Evolutionary conservation across 139 green algal genomes (phyloP).

Genomic region (Tetratostichococcus sp.): DNA sequence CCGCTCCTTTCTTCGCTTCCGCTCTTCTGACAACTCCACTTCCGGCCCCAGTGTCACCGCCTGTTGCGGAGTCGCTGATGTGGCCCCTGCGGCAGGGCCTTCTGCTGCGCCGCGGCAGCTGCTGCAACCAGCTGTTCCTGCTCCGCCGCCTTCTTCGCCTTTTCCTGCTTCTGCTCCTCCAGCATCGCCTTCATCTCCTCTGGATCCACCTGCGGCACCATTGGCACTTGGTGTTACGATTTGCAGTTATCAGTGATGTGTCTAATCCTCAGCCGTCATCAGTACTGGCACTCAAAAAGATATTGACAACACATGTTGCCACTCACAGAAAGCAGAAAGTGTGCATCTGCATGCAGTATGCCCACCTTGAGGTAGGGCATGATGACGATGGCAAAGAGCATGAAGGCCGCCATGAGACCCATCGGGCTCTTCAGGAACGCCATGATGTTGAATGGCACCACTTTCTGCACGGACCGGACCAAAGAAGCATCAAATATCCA

Average conservation of each 20-base stretch:
- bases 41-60: no score
- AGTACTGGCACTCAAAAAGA: no score
- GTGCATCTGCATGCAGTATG: not conserved
- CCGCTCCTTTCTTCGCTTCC: no score
- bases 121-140: not conserved
- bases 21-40: no score
- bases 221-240: no score
- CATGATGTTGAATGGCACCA: not conserved
- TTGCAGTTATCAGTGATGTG: no score
- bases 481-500: no score
- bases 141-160: not conserved
- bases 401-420: not conserved
- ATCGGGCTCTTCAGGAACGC: not conserved
- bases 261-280: no score
- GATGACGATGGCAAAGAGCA: not conserved
- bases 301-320: no score
- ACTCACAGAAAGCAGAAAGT: not conserved
- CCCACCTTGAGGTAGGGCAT: not conserved
- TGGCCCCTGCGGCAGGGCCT: no score
- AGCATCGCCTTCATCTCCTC: not conserved
- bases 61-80: not conserved
- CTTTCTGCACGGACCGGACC: not conserved
- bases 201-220: not conserved
- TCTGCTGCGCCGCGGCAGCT: no score
- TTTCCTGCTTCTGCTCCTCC: not conserved